Evolutionary conservation across 106 monocot species (phyloP), one percentile per base, ranked within the genome.

Genomic region (Gastrodia elata): DNA sequence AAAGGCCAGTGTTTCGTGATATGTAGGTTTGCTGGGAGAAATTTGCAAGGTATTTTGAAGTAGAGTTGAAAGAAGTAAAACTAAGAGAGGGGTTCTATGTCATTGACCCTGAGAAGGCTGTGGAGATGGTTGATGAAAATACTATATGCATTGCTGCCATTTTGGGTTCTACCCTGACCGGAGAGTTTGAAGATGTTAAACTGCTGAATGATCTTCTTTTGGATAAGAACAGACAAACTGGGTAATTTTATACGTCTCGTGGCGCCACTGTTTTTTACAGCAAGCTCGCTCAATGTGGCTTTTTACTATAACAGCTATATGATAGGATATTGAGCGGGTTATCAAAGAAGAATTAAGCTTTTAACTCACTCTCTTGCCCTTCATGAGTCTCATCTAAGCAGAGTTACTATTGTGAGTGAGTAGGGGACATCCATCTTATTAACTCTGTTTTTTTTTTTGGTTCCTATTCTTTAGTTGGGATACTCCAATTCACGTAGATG

Each of bases 11-110:
- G 16, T 16, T 44, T 27, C 6, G 27, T 44, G 16, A 41, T 64
- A 39, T 76, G 27, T 68, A 95, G 96, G 96, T 92, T 64, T 89
- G 92, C 73, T 96, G 96, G 96, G 96, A 92, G 81, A 96, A 92
- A 80, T 94, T 94, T 76, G 89, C 96, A 30, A 89, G 89, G 58
- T 96, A 94, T 40, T 96, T 96, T 61, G 92, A 96, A 79, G 95
- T 96, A 6, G 87, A 92, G 65, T 64, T 96, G 59, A 96, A 92
- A 69, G 87, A 94, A 80, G 90, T 94, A 74, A 90, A 90, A 80
- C 42, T 94, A 11, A 80, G 37, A 58, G 88, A 91, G 34, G 91
- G 88, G 0, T 86, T 61, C 24, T 94, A 91, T 67, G 79, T 88
- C 20, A 88, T 94, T 88, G 88, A 94, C 61, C 88, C 88, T 37